phyloP scores from a whole-genome alignment of 2,329 filamentous ascomycete species.

The Trichoderma arundinaceum region DNA sequence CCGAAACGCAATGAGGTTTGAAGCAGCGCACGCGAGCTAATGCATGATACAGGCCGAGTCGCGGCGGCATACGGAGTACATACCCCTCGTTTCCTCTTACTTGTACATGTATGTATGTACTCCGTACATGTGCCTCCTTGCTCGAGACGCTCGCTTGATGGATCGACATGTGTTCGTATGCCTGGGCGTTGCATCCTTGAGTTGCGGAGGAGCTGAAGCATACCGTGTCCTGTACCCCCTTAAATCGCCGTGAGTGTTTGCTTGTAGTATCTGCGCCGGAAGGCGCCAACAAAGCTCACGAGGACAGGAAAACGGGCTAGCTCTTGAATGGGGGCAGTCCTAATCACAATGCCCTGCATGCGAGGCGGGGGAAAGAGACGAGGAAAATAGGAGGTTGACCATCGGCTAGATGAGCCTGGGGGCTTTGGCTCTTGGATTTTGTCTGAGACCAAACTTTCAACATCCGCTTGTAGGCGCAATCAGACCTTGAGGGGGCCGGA shows the following conservation, averaged over 20 bases:
- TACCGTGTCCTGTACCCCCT: conserved; percentile 23
- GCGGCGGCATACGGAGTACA: not conserved
- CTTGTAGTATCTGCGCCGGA: conserved; percentile 8
- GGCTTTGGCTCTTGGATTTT: conserved; percentile 8
- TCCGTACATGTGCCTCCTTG: conserved; percentile 7
- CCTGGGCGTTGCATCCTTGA: conserved; percentile 10
- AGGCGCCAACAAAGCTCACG: conserved; percentile 23
- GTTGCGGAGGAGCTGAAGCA: conserved; percentile 6
- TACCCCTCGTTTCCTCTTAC: not conserved
- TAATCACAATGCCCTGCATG: conserved; percentile 17
- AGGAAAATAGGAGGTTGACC: conserved; percentile 11
- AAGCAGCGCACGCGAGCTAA: conserved; percentile 16
- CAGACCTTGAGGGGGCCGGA: not conserved
- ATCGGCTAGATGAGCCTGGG: conserved; percentile 14
- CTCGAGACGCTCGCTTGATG: conserved; percentile 18
- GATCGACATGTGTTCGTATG: conserved; percentile 5
- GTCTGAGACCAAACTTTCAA: not conserved
- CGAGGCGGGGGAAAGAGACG: conserved; percentile 9
- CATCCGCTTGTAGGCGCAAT: conserved; percentile 5
- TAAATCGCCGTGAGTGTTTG: not conserved
- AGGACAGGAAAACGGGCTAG: conserved; percentile 22
- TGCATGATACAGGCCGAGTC: conserved; percentile 23
- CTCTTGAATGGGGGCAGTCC: conserved; percentile 11
- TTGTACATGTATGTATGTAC: not conserved
- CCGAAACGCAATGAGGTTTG: not conserved